These are phyloP conservation scores for Debaryomycetaceae sp. DNA, from an alignment of 1,139 yeast genomes.

Conservation along the genomic window DNA sequence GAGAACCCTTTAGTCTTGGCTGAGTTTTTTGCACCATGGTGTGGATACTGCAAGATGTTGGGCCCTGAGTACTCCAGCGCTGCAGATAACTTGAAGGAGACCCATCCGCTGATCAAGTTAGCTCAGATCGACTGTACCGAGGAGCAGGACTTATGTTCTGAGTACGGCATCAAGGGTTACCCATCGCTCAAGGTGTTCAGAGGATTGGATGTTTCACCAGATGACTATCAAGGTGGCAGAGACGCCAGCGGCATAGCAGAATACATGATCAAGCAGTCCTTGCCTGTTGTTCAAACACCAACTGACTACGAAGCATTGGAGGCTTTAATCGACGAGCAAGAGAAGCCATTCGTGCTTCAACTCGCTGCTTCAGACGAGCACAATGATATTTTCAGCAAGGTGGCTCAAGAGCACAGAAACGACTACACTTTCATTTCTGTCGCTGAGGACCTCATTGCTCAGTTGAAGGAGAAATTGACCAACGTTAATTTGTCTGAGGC, in stretches of 20 bases:
- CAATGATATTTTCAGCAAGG: slow-evolving; percentile 47
- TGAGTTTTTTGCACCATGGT: slow-evolving; percentile 99
- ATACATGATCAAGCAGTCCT: slow-evolving; percentile 78
- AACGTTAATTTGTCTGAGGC: slow-evolving; percentile 16
- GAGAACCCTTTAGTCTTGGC: slow-evolving; percentile 82
- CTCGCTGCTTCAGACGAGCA: slow-evolving; percentile 33
- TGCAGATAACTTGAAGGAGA: slow-evolving; percentile 66
- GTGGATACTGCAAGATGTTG: slow-evolving; percentile 95
- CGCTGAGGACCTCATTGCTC: slow-evolving; percentile 30
- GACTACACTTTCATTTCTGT: slow-evolving; percentile 60
- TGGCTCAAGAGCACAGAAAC: slow-evolving; percentile 61
- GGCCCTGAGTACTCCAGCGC: slow-evolving; percentile 91
- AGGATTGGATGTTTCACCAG: slow-evolving; percentile 47
- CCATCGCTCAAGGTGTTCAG: slow-evolving; percentile 88
- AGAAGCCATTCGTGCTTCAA: slow-evolving; percentile 56
- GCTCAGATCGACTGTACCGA: slow-evolving; percentile 94
- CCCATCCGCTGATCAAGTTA: slow-evolving; percentile 60
- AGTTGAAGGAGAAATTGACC: slow-evolving; percentile 20
- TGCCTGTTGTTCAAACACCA: slow-evolving; percentile 69
- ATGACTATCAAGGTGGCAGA: slow-evolving; percentile 82
- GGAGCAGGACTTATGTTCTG: slow-evolving; percentile 74
- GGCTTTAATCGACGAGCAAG: slow-evolving; percentile 43
- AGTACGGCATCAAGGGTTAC: slow-evolving; percentile 78
- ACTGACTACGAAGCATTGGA: slow-evolving; percentile 48
- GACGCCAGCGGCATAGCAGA: slow-evolving; percentile 70